These are phyloP conservation scores for Hydnum rufescens DNA, from an alignment of 768 basidiomycete species.

Conservation along the genomic window DNA sequence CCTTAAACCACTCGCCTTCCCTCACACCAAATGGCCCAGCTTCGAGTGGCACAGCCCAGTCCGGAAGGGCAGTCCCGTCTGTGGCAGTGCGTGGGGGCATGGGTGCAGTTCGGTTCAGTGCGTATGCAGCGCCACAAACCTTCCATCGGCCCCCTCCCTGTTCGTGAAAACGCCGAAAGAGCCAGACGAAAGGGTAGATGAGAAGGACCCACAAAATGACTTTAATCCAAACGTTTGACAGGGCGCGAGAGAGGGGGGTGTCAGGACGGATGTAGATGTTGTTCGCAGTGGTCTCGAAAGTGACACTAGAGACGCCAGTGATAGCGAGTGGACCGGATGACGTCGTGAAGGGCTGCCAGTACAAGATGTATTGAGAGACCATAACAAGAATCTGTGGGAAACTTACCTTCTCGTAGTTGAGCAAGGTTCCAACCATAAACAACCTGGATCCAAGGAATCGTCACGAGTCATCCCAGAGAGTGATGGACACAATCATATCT, in stretches of 20 bases:
- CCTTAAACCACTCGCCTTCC: constrained; percentile 64
- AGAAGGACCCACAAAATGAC: constrained; percentile 46
- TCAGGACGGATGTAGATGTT: constrained; percentile 47
- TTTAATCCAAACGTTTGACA: constrained; percentile 53
- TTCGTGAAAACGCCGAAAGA: constrained; percentile 45
- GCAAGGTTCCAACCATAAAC: constrained; percentile 40
- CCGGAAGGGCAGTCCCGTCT: background rate
- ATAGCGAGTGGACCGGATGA: constrained; percentile 21
- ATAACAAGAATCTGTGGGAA: background rate
- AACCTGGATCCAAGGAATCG: constrained; percentile 20
- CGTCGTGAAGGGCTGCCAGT: constrained; percentile 18
- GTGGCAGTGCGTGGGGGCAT: background rate
- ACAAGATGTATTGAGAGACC: background rate
- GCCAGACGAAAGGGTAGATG: constrained; percentile 65
- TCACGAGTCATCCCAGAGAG: too few species aligned
- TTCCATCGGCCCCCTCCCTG: constrained; percentile 57
- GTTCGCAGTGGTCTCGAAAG: constrained; percentile 27
- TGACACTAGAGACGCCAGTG: constrained; percentile 22
- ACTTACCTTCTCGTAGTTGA: constrained; percentile 16
- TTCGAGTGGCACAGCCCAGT: background rate
- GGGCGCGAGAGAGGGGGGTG: constrained; percentile 41
- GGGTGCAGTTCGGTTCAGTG: constrained; percentile 30
- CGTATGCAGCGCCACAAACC: constrained; percentile 56
- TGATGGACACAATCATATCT: too few species aligned
- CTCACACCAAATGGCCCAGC: background rate